These are phyloP conservation scores for Buxus sempervirens DNA, from an alignment of 164 flowering plant species.

Conservation along the genomic window DNA sequence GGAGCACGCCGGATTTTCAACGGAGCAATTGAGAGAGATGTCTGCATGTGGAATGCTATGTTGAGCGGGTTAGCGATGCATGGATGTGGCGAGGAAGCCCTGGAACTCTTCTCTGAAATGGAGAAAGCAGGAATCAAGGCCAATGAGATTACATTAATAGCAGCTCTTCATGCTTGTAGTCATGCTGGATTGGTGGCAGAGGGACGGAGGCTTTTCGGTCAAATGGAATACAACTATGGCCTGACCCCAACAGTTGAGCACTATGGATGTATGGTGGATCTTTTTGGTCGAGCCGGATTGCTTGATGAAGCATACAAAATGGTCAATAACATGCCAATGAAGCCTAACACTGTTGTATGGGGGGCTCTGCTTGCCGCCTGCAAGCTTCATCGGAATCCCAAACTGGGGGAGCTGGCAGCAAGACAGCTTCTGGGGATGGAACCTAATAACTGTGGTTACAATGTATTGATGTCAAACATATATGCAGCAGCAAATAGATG, in stretches of 20 bases:
- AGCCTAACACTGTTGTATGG: slow-evolving; percentile 45
- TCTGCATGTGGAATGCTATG: slow-evolving; percentile 60
- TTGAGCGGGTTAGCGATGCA: slow-evolving; percentile 51
- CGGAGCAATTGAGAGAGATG: slow-evolving; percentile 32
- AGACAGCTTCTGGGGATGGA: slow-evolving; percentile 37
- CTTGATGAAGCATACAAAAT: slow-evolving; percentile 41
- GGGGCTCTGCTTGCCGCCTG: slow-evolving; percentile 55
- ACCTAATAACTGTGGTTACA: slow-evolving; percentile 43
- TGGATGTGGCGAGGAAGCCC: slow-evolving; percentile 49
- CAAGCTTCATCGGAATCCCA: slow-evolving; percentile 40
- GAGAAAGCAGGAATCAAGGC: slow-evolving; percentile 31
- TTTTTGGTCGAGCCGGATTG: slow-evolving; percentile 58
- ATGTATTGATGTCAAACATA: slow-evolving; percentile 46
- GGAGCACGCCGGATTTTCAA: slow-evolving; percentile 34
- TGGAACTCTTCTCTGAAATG: slow-evolving; percentile 45
- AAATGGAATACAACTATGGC: slow-evolving; percentile 32
- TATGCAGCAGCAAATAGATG: slow-evolving; percentile 51
- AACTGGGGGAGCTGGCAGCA: slow-evolving; percentile 42
- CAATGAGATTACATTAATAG: slow-evolving; percentile 49
- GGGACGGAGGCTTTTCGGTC: slow-evolving; percentile 36
- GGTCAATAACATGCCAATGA: slow-evolving; percentile 44
- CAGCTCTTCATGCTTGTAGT: slow-evolving; percentile 51
- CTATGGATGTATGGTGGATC: slow-evolving; percentile 66
- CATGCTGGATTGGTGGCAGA: slow-evolving; percentile 56
- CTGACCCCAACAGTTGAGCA: slow-evolving; percentile 51